phyloP scores from a whole-genome alignment of 345 rosid genomes.

The Anacardium occidentale region DNA sequence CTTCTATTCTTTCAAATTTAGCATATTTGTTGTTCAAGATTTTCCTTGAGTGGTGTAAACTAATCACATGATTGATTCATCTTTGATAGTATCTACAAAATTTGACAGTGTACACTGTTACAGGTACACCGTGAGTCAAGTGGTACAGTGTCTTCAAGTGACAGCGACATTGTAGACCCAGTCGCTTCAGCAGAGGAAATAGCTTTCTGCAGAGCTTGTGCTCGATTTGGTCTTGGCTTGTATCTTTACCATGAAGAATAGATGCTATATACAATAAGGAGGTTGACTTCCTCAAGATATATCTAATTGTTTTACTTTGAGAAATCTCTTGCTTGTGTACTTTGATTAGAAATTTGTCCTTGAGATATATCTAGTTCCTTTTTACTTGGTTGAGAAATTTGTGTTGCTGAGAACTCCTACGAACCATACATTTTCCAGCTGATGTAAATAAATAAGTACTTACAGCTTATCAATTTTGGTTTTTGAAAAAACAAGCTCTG shows the following conservation, averaged over 20 bases:
- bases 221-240: constrained; percentile 94
- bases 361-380: too few relatives aligned
- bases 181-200: constrained; percentile 95
- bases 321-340: too few relatives aligned
- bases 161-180: constrained; percentile 50
- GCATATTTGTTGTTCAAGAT: neutral
- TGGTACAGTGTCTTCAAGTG: constrained; percentile 62
- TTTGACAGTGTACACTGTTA: neutral
- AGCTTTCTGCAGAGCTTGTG: constrained; percentile 94
- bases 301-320: neutral
- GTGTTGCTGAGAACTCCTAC: too few relatives aligned
- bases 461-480: neutral
- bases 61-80: neutral
- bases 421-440: constrained; percentile 1
- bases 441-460: constrained; percentile 23
- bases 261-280: constrained; percentile 20
- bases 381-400: too few relatives aligned
- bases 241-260: constrained; percentile 81
- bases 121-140: constrained; percentile 95
- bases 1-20: neutral
- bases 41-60: neutral
- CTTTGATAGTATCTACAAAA: too few relatives aligned
- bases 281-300: neutral
- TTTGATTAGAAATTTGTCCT: too few relatives aligned
- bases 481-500: neutral